Percentiles rank a stretch among this genome's conserved stretches.
Conservation (phyloP, 805 yeast genomes). For the Kodamaea neixiangensis region DNA sequence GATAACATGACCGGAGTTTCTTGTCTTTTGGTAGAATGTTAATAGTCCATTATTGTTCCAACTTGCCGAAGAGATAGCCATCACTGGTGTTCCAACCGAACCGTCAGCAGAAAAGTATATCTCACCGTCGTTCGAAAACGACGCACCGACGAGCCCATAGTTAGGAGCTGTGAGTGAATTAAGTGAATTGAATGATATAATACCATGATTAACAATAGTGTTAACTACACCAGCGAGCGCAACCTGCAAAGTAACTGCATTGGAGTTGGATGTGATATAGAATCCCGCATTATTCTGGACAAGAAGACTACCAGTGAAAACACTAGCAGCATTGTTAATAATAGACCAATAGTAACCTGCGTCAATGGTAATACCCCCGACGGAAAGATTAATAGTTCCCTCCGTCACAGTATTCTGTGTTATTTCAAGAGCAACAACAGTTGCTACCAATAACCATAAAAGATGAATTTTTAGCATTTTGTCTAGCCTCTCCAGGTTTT, state of each 20-base stretch:
- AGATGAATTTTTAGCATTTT: neutral
- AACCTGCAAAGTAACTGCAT: constrained; percentile 12
- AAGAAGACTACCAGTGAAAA: constrained; percentile 15
- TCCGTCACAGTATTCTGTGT: constrained; percentile 15
- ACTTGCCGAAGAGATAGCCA: constrained; percentile 11
- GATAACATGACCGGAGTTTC: constrained; percentile 21
- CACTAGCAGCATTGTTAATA: constrained; percentile 14
- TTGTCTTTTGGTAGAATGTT: constrained; percentile 21
- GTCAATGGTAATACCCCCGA: constrained; percentile 19
- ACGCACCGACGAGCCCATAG: constrained; percentile 9
- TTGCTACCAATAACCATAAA: neutral
- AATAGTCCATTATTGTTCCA: constrained; percentile 22
- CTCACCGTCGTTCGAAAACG: constrained; percentile 15
- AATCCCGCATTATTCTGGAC: constrained; percentile 18
- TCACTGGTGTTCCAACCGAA: constrained; percentile 12
- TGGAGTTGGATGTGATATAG: constrained; percentile 14
- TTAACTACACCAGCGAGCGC: constrained; percentile 13
- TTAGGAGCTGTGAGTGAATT: constrained; percentile 14
- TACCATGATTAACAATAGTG: constrained; percentile 22
- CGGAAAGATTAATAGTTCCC: constrained; percentile 11
- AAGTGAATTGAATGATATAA: constrained; percentile 17
- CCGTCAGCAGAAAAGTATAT: constrained; percentile 15
- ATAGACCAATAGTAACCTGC: constrained; percentile 22
- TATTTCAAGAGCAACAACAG: constrained; percentile 20
- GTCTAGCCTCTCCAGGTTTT: neutral